Evolutionary conservation across 805 yeast genomes (phyloP), one percentile per base, ranked within the genome.

Genomic region (Saccharomycopsis fodiens): DNA sequence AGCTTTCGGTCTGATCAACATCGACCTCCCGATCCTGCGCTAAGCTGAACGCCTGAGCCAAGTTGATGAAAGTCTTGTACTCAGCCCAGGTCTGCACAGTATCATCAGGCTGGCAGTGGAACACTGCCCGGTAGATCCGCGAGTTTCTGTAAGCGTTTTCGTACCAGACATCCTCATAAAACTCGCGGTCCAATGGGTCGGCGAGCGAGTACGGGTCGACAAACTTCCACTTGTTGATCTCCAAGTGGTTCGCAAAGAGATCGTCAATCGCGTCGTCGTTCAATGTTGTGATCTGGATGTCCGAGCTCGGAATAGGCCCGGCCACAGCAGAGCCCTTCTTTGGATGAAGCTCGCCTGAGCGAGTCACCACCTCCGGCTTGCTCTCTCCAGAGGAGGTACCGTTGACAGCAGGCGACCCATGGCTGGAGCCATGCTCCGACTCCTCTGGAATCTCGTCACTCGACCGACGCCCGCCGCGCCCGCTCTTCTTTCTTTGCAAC

Each of bases 91-190:
- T 74, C 20, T 71, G 71, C n/a, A 91, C 97, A 4, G 77, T 70
- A 60, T 91, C 87, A 62, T 93, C 98, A 0, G 99, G 99, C 59
- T 94, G 98, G 51, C 86, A 79, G 53, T 89, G 89, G 72, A 93
- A 93, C 1, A 93, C 85, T 61, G 82, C 69, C 50, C 96, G 72
- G 66, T 76, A 93, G 1, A 94, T 66, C 48, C 76, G 70, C 0
- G 97, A 87, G 58, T 93, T 93, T 55, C 89, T 72, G 44, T 82
- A 67, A 0, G 98, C 97, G 56, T 76, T 78, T 3, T 81, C 81
- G 59, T 72, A 75, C 96, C 96, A 91, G 5, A 81, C 60, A 55
- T 87, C 96, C 55, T 85, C 89, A 57, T 78, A 86, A 59, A 93
- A 93, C 2, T 75, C 76, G n/a, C 76, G 82, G 48, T 74, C 77